Percentiles rank a stretch among this genome's conserved stretches.
phyloP scores from a whole-genome alignment of 345 rosid species.

The Populus alba region DNA sequence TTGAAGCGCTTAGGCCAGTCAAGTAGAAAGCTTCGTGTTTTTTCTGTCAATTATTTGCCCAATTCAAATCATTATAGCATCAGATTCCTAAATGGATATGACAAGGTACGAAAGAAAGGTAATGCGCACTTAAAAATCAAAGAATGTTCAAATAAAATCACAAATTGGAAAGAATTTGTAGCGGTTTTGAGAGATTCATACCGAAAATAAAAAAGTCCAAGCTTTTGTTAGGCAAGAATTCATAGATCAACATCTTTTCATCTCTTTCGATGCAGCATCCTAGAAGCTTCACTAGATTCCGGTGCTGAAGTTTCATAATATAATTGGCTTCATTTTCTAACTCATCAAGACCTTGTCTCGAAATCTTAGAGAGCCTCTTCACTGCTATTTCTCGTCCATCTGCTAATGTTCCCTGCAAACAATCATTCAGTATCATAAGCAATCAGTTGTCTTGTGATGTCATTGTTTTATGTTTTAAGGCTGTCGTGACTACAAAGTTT shows the following conservation, averaged over 20 bases:
- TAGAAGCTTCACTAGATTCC: slow-evolving; percentile 2
- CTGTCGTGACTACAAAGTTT: too few relatives aligned
- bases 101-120: too few relatives aligned
- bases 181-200: neutral
- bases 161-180: too few relatives aligned
- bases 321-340: neutral
- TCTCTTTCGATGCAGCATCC: neutral
- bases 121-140: too few relatives aligned
- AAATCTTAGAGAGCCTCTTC: neutral
- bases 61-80: neutral
- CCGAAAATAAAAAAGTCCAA: neutral
- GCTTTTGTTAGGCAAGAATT: neutral
- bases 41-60: neutral
- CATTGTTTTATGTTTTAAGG: too few relatives aligned
- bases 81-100: too few relatives aligned
- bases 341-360: neutral
- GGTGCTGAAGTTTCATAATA: neutral
- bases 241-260: neutral
- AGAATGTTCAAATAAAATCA: too few relatives aligned
- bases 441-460: too few relatives aligned
- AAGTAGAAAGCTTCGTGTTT: neutral
- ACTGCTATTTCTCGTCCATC: slow-evolving; percentile 1
- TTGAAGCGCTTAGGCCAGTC: neutral
- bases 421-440: too few relatives aligned
- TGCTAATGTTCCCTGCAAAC: neutral